A percentile compares a stretch with the other conserved stretches of the same genome.
Evolutionary conservation across 495 filamentous ascomycete genomes (phyloP).

Genomic region (Trichocladium uniseriatum): DNA sequence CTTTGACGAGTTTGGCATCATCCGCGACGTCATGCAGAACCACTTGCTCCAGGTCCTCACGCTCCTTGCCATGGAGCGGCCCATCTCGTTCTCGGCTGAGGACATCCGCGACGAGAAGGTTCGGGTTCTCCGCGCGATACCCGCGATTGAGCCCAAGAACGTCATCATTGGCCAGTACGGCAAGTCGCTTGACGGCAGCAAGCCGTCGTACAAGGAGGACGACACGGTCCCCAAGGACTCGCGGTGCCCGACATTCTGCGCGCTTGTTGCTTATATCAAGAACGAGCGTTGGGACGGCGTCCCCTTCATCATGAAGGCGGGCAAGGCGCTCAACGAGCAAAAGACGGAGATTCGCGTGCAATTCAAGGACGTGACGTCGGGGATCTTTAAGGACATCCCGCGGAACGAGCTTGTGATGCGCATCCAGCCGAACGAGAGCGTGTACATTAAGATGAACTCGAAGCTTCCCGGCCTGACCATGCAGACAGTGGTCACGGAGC

Average conservation of each 20-base stretch:
- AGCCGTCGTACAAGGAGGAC: slow-evolving; percentile 97
- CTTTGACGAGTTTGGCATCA: slow-evolving; percentile 99
- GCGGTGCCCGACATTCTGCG: slow-evolving; percentile 95
- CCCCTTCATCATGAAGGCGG: slow-evolving; percentile 98
- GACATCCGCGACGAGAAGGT: slow-evolving; percentile 99
- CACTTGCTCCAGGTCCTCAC: slow-evolving; percentile 95
- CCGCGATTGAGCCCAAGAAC: slow-evolving; percentile 96
- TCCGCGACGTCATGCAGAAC: slow-evolving; percentile 98
- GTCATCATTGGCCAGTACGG: slow-evolving; percentile 99
- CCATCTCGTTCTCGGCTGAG: slow-evolving; percentile 95
- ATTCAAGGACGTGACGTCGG: slow-evolving; percentile 97
- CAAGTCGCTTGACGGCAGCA: slow-evolving; percentile 90
- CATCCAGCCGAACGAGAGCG: slow-evolving; percentile 97
- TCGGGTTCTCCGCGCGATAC: slow-evolving; percentile 86
- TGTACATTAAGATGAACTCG: slow-evolving; percentile 99
- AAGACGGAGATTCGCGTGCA: slow-evolving; percentile 99
- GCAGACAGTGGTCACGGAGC: slow-evolving; percentile 98
- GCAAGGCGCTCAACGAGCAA: slow-evolving; percentile 98
- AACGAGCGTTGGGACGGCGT: slow-evolving; percentile 99
- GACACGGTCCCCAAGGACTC: slow-evolving; percentile 97
- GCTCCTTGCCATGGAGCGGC: slow-evolving; percentile 94
- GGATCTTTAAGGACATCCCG: slow-evolving; percentile 99
- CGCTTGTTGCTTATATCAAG: slow-evolving; percentile 95
- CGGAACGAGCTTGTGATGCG: slow-evolving; percentile 99
- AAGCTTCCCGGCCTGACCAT: slow-evolving; percentile 97